phyloP scores from a whole-genome alignment of 2,329 filamentous ascomycete genomes.

The Fusarium sarcochroum region DNA sequence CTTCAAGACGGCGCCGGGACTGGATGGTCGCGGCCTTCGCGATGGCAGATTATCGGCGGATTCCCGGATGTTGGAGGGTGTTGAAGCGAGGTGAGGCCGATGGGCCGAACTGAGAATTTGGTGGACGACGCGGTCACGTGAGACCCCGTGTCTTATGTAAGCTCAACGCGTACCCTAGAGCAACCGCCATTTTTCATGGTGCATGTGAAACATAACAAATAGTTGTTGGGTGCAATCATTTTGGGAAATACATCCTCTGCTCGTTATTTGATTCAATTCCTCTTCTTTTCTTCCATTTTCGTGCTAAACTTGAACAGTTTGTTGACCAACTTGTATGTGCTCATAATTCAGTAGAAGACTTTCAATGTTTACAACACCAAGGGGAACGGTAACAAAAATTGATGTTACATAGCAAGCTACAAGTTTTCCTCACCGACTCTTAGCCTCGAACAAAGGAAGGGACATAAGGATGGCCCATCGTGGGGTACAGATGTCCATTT shows the following conservation, averaged over 20 bases:
- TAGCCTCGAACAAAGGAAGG: not conserved
- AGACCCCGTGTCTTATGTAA: not conserved
- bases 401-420: too few relatives aligned
- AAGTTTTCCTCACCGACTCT: too few relatives aligned
- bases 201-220: not conserved
- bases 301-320: too few relatives aligned
- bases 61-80: constrained; percentile 55
- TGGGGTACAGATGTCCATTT: constrained; percentile 15
- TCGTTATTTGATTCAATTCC: too few relatives aligned
- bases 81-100: constrained; percentile 60
- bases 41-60: constrained; percentile 62
- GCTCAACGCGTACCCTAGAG: constrained; percentile 7
- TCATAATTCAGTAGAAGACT: too few relatives aligned
- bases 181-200: not conserved
- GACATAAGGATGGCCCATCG: not conserved
- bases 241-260: too few relatives aligned
- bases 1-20: constrained; percentile 30
- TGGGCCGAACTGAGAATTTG: constrained; percentile 42
- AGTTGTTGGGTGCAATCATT: too few relatives aligned
- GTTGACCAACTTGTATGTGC: too few relatives aligned
- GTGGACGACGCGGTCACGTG: constrained; percentile 32
- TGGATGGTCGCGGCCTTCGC: constrained; percentile 42
- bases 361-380: too few relatives aligned
- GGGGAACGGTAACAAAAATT: too few relatives aligned
- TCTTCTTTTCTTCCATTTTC: too few relatives aligned